Evolutionary conservation across 208 protist species (phyloP), one percentile per base, ranked within the genome.

Genomic region (Phytomonas sp.): DNA sequence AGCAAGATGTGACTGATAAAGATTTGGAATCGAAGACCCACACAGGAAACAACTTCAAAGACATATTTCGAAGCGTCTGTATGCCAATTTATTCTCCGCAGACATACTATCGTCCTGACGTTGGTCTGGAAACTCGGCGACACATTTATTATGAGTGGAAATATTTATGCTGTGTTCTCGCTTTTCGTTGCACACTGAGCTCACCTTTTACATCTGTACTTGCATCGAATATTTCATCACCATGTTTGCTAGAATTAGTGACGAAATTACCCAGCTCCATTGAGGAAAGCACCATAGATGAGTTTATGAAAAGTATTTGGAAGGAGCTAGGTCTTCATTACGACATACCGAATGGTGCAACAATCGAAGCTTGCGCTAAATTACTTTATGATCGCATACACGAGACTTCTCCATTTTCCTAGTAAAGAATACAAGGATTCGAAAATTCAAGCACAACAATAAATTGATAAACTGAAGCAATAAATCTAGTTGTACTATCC

Each of bases 261-360:
- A 56, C 69, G 10, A 36, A 71, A 1, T 71, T 89, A 4, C 88
- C 88, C 5, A 94, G 88, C 69, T 63, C 81, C 2, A 70, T 94
- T 40, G 88, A 94, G 75, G 83, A 91, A 72, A 42, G 60, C 5
- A 70, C 75, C 6, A 74, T 68, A n/a, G 33, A 68, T 16, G 75
- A 33, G 23, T 94, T 91, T 74, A 63, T 91, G 29, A 60, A 52
- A 33, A 87, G 80, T 73, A 86, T 77, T 66, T 94, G 88, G 88
- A 75, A 83, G 23, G 83, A 87, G 69, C 82, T 94, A 60, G 67
- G 77, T 29, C 52, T 86, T 23, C 80, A 84, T 36, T 82, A 73
- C 63, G 71, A 70, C 65, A 80, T 80, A 76, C 72, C 78, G 8
- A 33, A 69, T 1, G 71, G 67, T 23, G 32, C 72, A 37, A 65